Base-by-base conservation (phyloP, 305 asterid genomes). In the Withania somnifera region DNA sequence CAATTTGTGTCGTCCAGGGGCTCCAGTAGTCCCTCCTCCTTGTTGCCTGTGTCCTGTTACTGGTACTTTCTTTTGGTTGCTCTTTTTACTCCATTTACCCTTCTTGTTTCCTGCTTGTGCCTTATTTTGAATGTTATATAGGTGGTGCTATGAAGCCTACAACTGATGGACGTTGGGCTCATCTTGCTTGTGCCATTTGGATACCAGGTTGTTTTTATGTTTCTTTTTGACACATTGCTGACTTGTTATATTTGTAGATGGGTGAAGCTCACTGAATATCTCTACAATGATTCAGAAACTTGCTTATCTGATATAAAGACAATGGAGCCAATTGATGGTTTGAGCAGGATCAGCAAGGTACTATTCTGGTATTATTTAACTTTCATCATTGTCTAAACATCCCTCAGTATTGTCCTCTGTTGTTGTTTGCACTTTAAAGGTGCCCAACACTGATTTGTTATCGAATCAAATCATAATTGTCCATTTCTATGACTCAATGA, bases 101-200 rank as follows among this genome's bases (percentile, higher is more conserved):
- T 42, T 14, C 28, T 38, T 38, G 24, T 30, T 68, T 75, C 75
- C 38, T 83, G 76, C 22, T 57, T 45, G 15, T 26, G 32, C 58
- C 71, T 84, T 36, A 83, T 53, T 81, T 85, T 88, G 81, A 84
- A 82, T 76, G 84, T 85, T 83, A 11, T 80, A 54, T 87, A 97
- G 99, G 99, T 54, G 99, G 99, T 84, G 99, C 98, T 73, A 95
- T 95, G 99, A 97, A 97, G 93, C 97, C 98, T 78, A 97, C 99
- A 61, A 95, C 97, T 26, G 97, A 97, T 88, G 99, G 97, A 40
- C 97, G 98, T 32, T 97, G 98, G 99, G 98, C 99, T 87, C 99
- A 97, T 91, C 97, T 97, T 87, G 97, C 99, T 84, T 97, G 99
- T 85, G 98, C 98, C 85, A 95, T 97, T 83, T 97, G 99, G 99